A percentile compares a stretch with the other conserved stretches of the same genome.
Evolutionary conservation across 345 rosid genomes (phyloP).

Genomic region (Rhizophora apiculata): DNA sequence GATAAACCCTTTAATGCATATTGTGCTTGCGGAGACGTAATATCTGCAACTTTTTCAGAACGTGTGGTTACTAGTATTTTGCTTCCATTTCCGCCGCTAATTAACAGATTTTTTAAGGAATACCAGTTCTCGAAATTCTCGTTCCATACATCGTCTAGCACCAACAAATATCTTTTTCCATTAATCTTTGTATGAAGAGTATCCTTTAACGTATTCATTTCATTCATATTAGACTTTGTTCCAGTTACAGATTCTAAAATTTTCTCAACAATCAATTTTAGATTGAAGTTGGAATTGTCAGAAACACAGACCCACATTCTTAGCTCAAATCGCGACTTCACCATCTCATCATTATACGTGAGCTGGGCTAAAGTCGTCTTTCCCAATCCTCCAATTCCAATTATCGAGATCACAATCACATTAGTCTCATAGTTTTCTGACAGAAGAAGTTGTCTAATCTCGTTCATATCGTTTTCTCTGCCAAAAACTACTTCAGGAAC

Average conservation of each 20-base stretch:
- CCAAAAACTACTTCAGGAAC: conserved; percentile 8
- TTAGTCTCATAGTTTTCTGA: not conserved
- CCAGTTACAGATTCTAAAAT: too few relatives aligned
- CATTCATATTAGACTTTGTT: too few relatives aligned
- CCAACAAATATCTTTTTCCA: conserved; percentile 15
- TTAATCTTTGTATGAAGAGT: not conserved
- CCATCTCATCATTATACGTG: conserved; percentile 8
- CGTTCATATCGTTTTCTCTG: conserved; percentile 17
- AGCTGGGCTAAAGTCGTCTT: conserved; percentile 25
- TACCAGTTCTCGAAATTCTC: too few relatives aligned
- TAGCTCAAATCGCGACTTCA: conserved; percentile 12
- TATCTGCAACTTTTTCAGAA: too few relatives aligned
- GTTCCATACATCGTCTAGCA: conserved; percentile 28
- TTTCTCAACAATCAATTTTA: too few relatives aligned
- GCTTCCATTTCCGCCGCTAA: conserved; percentile 21
- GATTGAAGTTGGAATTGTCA: too few relatives aligned
- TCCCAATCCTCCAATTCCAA: conserved; percentile 29
- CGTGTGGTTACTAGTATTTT: not conserved
- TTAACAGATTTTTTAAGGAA: too few relatives aligned
- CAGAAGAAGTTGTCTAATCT: not conserved
- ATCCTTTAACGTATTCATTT: conserved; percentile 9
- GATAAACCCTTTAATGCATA: too few relatives aligned
- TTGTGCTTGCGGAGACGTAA: too few relatives aligned
- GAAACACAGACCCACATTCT: not conserved
- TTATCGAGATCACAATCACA: conserved; percentile 20